Conservation (phyloP, 2,329 filamentous ascomycete genomes). For the Penicillium paneum region DNA sequence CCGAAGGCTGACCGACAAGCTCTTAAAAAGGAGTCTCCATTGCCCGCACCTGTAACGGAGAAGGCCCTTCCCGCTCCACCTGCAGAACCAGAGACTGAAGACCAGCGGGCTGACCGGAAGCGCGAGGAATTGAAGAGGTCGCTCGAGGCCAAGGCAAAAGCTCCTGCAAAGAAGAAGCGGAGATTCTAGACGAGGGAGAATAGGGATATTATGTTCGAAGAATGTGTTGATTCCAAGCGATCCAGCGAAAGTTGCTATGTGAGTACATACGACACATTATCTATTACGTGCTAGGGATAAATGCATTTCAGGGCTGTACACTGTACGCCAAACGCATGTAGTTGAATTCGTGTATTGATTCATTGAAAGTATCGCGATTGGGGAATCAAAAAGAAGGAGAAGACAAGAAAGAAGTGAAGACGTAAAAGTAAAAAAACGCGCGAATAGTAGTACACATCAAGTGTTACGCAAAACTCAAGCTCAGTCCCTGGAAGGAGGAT, state of each 20-base stretch:
- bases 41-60: not conserved
- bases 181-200: conserved; percentile 45
- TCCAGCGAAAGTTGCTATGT: no score
- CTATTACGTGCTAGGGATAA: not conserved
- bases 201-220: not conserved
- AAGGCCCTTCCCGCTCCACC: conserved; percentile 1
- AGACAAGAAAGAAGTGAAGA: not conserved
- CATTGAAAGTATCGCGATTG: conserved; percentile 9
- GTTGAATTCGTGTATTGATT: not conserved
- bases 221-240: not conserved
- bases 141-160: conserved; percentile 51
- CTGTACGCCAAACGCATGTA: not conserved
- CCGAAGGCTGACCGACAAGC: not conserved
- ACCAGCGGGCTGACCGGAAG: conserved; percentile 55
- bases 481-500: conserved; percentile 12
- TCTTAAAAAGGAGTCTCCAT: not conserved
- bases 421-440: not conserved
- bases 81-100: conserved; percentile 36
- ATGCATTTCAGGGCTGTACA: not conserved
- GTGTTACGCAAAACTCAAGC: not conserved
- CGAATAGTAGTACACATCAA: not conserved
- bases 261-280: not conserved
- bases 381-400: conserved; percentile 10
- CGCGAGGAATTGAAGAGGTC: conserved; percentile 56
- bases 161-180: conserved; percentile 55